These are phyloP conservation scores for Macrophomina pseudophaseolina DNA, from an alignment of 2,329 filamentous ascomycete species.

Conservation along the genomic window DNA sequence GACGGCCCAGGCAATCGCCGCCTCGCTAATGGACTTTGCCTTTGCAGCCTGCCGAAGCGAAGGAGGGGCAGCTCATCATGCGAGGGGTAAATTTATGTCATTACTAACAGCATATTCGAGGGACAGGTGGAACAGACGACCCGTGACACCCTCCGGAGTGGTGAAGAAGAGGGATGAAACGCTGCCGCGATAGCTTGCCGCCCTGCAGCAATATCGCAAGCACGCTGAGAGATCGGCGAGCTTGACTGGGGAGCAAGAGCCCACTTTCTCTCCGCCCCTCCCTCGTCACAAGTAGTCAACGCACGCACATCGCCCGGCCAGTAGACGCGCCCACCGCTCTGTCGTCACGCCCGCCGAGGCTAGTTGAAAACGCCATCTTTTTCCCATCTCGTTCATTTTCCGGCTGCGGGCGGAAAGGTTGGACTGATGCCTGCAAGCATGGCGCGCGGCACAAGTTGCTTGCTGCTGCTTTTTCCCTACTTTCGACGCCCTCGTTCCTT, in stretches of 20 bases:
- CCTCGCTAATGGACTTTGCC: neutral
- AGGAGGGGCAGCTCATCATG: neutral
- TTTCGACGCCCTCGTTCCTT: neutral
- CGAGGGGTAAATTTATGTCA: no score
- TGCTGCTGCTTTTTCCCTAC: neutral
- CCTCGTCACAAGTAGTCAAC: neutral
- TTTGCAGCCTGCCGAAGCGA: neutral
- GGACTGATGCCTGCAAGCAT: slow-evolving; percentile 1
- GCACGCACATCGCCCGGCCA: neutral
- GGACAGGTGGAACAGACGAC: no score
- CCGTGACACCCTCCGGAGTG: no score
- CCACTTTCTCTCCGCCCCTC: neutral
- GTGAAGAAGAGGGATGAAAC: neutral
- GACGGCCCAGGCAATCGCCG: neutral
- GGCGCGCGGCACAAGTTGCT: neutral
- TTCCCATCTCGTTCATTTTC: neutral
- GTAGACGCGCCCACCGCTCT: neutral
- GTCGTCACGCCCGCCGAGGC: neutral
- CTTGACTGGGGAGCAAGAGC: neutral
- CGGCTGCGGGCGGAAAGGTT: slow-evolving; percentile 3
- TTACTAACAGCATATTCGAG: no score
- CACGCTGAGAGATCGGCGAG: neutral
- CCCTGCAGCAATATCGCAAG: neutral
- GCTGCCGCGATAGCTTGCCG: neutral
- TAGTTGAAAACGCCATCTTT: neutral